Evolutionary conservation across 2,329 filamentous ascomycete genomes (phyloP).

Genomic region (Rutstroemia sp.): DNA sequence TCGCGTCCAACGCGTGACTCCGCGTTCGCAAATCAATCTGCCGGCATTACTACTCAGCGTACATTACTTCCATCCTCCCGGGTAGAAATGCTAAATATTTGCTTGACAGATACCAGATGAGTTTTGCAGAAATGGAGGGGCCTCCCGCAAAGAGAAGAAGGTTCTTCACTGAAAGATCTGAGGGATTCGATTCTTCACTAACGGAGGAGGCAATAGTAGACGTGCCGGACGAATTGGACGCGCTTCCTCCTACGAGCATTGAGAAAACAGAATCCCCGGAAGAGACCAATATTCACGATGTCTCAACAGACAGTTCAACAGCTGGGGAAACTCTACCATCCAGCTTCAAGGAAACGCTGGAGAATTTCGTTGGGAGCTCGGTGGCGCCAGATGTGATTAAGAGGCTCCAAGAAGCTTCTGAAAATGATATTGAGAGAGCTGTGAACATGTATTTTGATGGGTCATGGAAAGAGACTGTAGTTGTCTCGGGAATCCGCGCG

Average conservation of each 20-base stretch:
- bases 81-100: background rate
- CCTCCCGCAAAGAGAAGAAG: slow-evolving; percentile 41
- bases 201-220: slow-evolving; percentile 13
- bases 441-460: slow-evolving; percentile 66
- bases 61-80: background rate
- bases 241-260: slow-evolving; percentile 14
- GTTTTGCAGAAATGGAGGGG: slow-evolving; percentile 30
- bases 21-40: slow-evolving; percentile 20
- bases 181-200: slow-evolving; percentile 18
- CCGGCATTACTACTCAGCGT: background rate
- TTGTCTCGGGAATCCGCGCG: background rate
- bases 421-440: slow-evolving; percentile 51
- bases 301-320: background rate
- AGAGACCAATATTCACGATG: slow-evolving; percentile 1
- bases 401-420: slow-evolving; percentile 46
- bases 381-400: slow-evolving; percentile 42
- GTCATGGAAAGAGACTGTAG: slow-evolving; percentile 44
- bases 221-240: slow-evolving; percentile 23
- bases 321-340: slow-evolving; percentile 13
- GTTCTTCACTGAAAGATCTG: slow-evolving; percentile 36
- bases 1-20: slow-evolving; percentile 14
- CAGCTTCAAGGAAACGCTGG: slow-evolving; percentile 49
- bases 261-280: background rate
- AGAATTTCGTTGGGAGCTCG: slow-evolving; percentile 52
- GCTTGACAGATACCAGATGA: background rate